Evolutionary conservation across 345 rosid species (phyloP).

Genomic region (Eucalyptus regnans): DNA sequence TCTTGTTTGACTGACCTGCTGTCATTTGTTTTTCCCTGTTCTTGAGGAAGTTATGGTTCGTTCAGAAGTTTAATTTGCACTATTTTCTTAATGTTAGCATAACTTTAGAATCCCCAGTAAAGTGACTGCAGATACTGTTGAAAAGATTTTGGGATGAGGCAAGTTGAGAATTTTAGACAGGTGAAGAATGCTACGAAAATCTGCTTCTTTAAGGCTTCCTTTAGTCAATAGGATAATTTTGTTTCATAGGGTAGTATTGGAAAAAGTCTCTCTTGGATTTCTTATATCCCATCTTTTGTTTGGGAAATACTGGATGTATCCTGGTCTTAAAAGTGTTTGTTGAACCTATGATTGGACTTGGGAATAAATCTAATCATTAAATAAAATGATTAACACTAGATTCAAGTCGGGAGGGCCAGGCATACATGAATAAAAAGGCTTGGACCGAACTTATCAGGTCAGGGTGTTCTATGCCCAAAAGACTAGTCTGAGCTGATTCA

Average conservation of each 20-base stretch:
- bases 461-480: neutral
- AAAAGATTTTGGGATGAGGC: neutral
- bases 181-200: neutral
- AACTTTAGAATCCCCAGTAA: neutral
- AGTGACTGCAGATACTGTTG: neutral
- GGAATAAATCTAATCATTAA: neutral
- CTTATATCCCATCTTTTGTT: neutral
- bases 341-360: neutral
- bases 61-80: neutral
- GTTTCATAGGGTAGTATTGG: neutral
- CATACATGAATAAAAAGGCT: neutral
- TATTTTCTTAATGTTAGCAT: neutral
- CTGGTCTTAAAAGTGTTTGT: neutral
- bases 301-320: neutral
- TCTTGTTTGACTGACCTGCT: neutral
- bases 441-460: neutral
- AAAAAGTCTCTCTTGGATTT: neutral
- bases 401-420: neutral
- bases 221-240: neutral
- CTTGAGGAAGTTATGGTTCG: neutral
- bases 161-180: neutral
- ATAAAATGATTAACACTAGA: neutral
- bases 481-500: neutral
- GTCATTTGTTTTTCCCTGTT: neutral
- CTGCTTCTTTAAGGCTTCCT: neutral